A percentile compares a stretch with the other conserved stretches of the same genome.
Evolutionary conservation across 2,329 filamentous ascomycete species (phyloP).

Genomic region (Dothideomycetidae sp.): DNA sequence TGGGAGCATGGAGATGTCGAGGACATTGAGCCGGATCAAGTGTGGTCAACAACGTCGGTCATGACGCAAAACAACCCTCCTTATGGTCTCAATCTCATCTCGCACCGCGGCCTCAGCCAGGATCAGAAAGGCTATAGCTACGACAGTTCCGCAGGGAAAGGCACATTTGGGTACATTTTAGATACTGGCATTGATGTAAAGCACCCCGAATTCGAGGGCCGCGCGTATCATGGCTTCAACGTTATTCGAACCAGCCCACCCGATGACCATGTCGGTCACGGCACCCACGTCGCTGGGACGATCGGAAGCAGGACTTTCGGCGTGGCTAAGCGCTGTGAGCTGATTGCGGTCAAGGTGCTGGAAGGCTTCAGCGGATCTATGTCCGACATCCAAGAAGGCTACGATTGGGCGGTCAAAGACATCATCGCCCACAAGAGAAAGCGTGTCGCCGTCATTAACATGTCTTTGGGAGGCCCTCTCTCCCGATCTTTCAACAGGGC

Average conservation of each 20-base stretch:
- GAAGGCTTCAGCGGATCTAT: constrained; percentile 31
- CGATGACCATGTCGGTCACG: constrained; percentile 44
- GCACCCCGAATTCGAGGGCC: constrained; percentile 31
- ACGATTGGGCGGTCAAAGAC: constrained; percentile 31
- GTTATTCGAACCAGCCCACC: constrained; percentile 20
- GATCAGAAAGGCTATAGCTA: constrained; percentile 30
- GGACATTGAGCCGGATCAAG: constrained; percentile 8
- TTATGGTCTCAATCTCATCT: constrained; percentile 15
- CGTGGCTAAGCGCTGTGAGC: constrained; percentile 42
- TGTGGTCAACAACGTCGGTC: constrained; percentile 7
- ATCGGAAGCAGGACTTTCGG: constrained; percentile 46
- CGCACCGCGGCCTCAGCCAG: constrained; percentile 10
- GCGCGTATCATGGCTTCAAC: constrained; percentile 29
- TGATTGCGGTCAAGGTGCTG: constrained; percentile 41
- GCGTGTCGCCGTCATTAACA: constrained; percentile 27
- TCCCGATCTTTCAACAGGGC: constrained; percentile 26
- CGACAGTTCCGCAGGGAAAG: constrained; percentile 22
- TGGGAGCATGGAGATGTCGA: constrained; percentile 2
- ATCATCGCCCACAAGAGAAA: constrained; percentile 29
- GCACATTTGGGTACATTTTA: constrained; percentile 34
- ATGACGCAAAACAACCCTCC: constrained; percentile 13
- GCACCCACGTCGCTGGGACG: constrained; percentile 48
- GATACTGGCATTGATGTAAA: constrained; percentile 34
- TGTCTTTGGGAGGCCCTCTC: constrained; percentile 29
- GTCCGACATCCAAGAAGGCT: constrained; percentile 35